Base-by-base conservation (phyloP, 495 filamentous ascomycete species). In the Lichenothelia convexa region DNA sequence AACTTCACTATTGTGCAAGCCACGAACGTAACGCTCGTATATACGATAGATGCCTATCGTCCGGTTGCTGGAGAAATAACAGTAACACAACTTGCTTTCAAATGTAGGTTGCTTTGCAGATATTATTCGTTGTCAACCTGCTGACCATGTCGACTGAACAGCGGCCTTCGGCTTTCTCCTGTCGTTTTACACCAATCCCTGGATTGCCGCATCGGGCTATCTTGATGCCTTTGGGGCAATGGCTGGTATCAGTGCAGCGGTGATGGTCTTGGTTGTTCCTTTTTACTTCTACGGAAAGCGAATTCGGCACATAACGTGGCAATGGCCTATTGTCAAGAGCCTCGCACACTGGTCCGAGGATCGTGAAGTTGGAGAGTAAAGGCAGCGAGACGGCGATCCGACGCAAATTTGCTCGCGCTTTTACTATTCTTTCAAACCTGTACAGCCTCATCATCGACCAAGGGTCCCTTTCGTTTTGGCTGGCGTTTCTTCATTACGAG, bases 161-260 rank as follows among this genome's bases (percentile, higher is more conserved):
- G 59, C 60, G 18, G 48, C 63, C 8, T 70, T 70, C 45, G 67
- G 65, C n/a, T 71, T 71, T 44, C 55, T 70, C 7, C 53, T 73
- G 18, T 67, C 65, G 1, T 71, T 71, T 34, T 71, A 70, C 47
- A 71, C 65, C 8, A 73, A 70, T 36, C 64, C 62, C 0, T 70
- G 67, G 68, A 60, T 67, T n/a, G 50, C 54, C n/a, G 35, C 57
- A 37, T 49, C 55, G 3, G 67, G 67, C 1, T 71, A 71, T 32
- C 37, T 52, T 18, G 49, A 58, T 39, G 64, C 66, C 6, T 71
- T 62, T 43, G 64, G 67, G 7, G 48, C 58, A 24, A 71, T 71
- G 65, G 68, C 64, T 2, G 60, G 58, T 18, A 67, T 40, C 9
- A 24, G 26, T 17, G 38, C 38, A 11, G 38, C 38, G 3, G 32